Conservation (phyloP, 805 yeast genomes). For the Suhomyces sp. region DNA sequence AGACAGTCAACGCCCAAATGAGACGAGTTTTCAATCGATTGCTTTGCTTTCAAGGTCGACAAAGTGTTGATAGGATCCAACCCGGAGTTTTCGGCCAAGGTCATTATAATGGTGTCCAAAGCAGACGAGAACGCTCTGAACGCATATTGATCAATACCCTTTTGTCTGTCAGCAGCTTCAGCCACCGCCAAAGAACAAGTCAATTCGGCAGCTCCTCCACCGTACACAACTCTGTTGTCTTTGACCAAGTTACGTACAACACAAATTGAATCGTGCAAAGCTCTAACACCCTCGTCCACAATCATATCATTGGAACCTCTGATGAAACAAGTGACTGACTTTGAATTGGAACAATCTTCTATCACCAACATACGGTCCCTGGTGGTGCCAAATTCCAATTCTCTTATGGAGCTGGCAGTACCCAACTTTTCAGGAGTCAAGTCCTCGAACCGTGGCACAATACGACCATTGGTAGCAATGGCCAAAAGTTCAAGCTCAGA, state of each 20-base stretch:
- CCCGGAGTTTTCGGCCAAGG: constrained; percentile 96
- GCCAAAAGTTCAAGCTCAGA: constrained; percentile 94
- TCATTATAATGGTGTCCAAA: constrained; percentile 87
- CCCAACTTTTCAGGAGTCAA: constrained; percentile 80
- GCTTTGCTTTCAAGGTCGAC: constrained; percentile 78
- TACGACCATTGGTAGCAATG: constrained; percentile 95
- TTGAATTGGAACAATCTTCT: constrained; percentile 81
- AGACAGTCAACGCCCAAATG: constrained; percentile 91
- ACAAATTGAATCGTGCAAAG: constrained; percentile 93
- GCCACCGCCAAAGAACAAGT: constrained; percentile 89
- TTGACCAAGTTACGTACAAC: constrained; percentile 93
- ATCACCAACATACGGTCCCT: constrained; percentile 93
- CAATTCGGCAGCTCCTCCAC: constrained; percentile 98
- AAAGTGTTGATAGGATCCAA: constrained; percentile 89
- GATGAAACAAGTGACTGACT: constrained; percentile 88
- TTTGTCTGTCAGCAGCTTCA: constrained; percentile 87
- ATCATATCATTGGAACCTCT: constrained; percentile 98
- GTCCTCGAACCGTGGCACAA: constrained; percentile 96
- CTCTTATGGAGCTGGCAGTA: constrained; percentile 77
- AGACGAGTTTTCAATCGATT: constrained; percentile 67
- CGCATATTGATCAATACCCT: constrained; percentile 96
- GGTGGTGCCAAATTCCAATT: constrained; percentile 93
- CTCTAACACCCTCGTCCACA: constrained; percentile 94
- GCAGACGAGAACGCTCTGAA: constrained; percentile 94
- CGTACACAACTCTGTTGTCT: constrained; percentile 94